Evolutionary conservation across 169 alveolate species (phyloP).

Genomic region (Perkinsus marinus): DNA sequence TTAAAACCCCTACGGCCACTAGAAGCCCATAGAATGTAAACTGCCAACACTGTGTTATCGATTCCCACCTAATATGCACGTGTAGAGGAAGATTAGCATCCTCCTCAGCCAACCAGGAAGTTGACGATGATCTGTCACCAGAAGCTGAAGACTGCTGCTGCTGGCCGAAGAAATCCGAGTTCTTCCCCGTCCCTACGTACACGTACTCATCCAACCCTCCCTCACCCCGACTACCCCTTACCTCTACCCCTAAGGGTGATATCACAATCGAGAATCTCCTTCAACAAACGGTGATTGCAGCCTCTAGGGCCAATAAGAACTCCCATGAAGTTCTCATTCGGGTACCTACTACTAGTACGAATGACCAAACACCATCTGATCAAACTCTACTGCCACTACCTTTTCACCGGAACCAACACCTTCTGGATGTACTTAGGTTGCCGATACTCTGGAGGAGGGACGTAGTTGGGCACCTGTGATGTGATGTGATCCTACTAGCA

Average conservation of each 20-base stretch:
- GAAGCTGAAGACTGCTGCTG: neutral
- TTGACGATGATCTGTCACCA: neutral
- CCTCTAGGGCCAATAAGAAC: conserved; percentile 79
- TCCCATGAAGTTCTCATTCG: conserved; percentile 75
- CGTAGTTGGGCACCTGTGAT: neutral
- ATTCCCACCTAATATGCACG: neutral
- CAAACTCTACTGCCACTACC: neutral
- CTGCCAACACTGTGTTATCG: neutral
- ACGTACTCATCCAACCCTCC: neutral
- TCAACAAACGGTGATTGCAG: conserved; percentile 47
- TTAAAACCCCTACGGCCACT: too few relatives aligned
- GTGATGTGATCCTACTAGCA: neutral
- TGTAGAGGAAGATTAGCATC: neutral
- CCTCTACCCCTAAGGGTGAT: neutral
- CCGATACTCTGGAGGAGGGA: conserved; percentile 62
- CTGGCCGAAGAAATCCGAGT: neutral
- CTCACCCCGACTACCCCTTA: neutral
- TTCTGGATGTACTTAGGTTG: conserved; percentile 56
- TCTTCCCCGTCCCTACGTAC: neutral
- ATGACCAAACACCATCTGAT: neutral
- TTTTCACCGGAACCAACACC: conserved; percentile 45
- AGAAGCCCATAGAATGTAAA: too few relatives aligned
- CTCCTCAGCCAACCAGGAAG: neutral
- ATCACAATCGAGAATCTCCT: neutral
- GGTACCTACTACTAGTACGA: conserved; percentile 22